Evolutionary conservation across 495 filamentous ascomycete species (phyloP), one percentile per base, ranked within the genome.

Genomic region (Rusavskia elegans): DNA sequence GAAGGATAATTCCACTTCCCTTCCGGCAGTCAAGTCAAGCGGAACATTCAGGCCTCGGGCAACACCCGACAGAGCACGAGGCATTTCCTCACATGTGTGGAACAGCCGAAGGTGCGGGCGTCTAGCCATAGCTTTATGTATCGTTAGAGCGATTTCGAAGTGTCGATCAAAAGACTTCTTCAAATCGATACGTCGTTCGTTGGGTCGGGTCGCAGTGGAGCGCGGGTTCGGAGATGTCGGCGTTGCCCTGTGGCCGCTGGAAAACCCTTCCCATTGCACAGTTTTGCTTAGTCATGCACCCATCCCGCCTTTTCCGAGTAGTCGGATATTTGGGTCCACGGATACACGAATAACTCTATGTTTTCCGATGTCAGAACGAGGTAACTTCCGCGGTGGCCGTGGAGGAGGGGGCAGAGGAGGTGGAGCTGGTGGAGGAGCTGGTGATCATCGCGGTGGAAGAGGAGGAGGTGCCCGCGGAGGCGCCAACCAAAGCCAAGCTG

Each of bases 351-450:
- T 7, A 10, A 0, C 44, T 16, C 49, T 55, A 56, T 52, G 54
- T 49, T 57, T 58, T 55, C 54, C 53, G 55, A 84, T 86, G 82
- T 79, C 83, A 56, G 83, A 86, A 67, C 73, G 82, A 75, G 79
- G 75, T 51, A 71, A 72, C 45, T 79, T 79, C 68, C 77, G 80
- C 56, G 79, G 78, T 13, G 66, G 67, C 49, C 68, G 72, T 55
- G 66, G 71, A 51, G 68, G 75, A 50, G 68, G 71, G 51, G 67
- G 71, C 56, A 66, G 68, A 54, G 50, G 56, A 40, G 69, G 69
- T 57, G 66, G 32, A 8, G 32, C 32, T 27, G 25, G 4, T 6
- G 25, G 25, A 35, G 67, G 68, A 54, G 50, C 53, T 23, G 69
- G 68, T 56, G 66, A 66, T 41, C 65, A 68, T 50, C 63, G 68